Evolutionary conservation across 495 filamentous ascomycete genomes (phyloP), one percentile per base, ranked within the genome.

Genomic region (Lasiosphaeria miniovina): DNA sequence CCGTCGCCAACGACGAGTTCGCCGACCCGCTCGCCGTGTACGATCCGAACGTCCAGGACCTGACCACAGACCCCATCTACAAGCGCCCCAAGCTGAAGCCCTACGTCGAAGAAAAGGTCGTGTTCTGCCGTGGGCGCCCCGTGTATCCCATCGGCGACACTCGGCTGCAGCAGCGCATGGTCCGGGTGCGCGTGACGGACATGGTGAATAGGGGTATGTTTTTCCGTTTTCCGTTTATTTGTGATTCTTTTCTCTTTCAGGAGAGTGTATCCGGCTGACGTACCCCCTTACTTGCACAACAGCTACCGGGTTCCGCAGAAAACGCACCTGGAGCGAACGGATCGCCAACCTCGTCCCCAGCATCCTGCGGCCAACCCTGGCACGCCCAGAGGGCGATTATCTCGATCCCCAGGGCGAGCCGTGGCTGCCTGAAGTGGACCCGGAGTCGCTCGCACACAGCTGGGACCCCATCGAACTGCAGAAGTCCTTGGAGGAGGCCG

Each of bases 131-230:
- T 0, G 70, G 70, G 0, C 65, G 60, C 35, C 63, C 68, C 1
- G 11, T 60, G 7, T 71, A 55, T 36, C 65, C 65, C 6, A 36
- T 68, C 11, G 69, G 69, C 3, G 69, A 72, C 48, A 72, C 69
- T 36, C 35, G 36, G 17, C 10, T 36, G 45, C 67, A 72, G 61
- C 31, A 55, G 55, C 52, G 52, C 49, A 33, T 10, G 35, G 41
- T 72, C 8, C 55, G 64, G 58, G 46, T 56, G 34, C 34, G 59
- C 2, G 61, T 66, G 45, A 59, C 57, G 4, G 33, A 52, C 8
- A 38, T 54, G 54, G 59, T 57, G 31, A 36, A 55, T 48, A 24
- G 31, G 14, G 56, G 68, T 68, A 24, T 49, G 65, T 64, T 31
- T 46, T 35, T 2, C 1, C 1, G 24, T 24, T 24, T 24, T 24